Evolutionary conservation across 352 stramenopile species (phyloP).

Genomic region (Aphanomyces invadans): DNA sequence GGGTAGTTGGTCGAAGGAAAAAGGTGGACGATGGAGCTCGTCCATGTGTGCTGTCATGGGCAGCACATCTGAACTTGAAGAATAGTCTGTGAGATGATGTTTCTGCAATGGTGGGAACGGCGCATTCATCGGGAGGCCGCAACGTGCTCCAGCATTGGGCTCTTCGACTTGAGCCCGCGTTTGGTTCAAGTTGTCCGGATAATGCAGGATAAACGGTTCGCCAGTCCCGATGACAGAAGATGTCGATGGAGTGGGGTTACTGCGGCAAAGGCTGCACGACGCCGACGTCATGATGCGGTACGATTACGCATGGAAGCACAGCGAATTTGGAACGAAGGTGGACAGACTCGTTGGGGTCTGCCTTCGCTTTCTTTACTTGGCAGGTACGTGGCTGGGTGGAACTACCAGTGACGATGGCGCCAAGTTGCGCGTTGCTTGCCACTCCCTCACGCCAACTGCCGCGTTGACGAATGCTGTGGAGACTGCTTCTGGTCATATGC

Average conservation of each 20-base stretch:
- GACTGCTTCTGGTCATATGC: background rate
- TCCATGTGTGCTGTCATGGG: too few species aligned
- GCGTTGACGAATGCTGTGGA: background rate
- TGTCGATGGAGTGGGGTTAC: background rate
- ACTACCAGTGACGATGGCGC: background rate
- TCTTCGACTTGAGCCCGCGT: background rate
- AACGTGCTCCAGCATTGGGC: too few species aligned
- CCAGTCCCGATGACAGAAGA: background rate
- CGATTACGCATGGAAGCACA: constrained; percentile 72
- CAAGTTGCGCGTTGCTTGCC: background rate
- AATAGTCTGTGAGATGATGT: too few species aligned
- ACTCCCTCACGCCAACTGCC: background rate
- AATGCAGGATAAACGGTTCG: background rate
- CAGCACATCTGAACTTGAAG: too few species aligned
- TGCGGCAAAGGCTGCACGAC: constrained; percentile 19
- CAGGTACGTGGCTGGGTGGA: constrained; percentile 3
- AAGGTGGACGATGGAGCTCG: too few species aligned
- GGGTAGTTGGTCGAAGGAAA: too few species aligned
- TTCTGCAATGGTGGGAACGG: too few species aligned
- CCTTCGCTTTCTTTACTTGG: constrained; percentile 60
- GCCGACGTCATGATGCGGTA: constrained; percentile 65
- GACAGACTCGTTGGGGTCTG: constrained; percentile 47
- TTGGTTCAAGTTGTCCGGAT: too few species aligned
- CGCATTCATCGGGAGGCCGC: too few species aligned
- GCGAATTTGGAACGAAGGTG: constrained; percentile 45